phyloP scores from a whole-genome alignment of 2,329 filamentous ascomycete species.

The Verticillium nonalfalfae region DNA sequence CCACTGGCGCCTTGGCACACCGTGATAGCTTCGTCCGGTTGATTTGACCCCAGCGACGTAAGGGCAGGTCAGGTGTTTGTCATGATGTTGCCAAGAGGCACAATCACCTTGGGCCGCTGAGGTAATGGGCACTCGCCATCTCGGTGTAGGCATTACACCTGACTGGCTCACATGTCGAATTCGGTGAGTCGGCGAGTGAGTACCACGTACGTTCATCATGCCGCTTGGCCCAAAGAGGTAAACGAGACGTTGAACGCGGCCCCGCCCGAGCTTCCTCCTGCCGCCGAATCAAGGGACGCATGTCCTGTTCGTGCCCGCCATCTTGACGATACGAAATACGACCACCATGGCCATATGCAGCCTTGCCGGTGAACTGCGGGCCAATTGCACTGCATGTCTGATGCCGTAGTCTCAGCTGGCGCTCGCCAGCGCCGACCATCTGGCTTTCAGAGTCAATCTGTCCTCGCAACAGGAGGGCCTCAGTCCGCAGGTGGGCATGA shows the following conservation, averaged over 20 bases:
- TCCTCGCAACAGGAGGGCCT: not conserved
- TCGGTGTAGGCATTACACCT: too few species aligned
- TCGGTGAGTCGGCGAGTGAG: too few species aligned
- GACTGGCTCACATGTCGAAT: too few species aligned
- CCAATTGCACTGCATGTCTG: not conserved
- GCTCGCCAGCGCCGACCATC: not conserved
- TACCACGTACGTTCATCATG: too few species aligned
- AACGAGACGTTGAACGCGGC: not conserved
- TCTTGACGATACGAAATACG: not conserved
- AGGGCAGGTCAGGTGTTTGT: too few species aligned
- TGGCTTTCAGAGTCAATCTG: not conserved
- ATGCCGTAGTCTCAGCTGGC: not conserved
- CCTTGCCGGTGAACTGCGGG: not conserved
- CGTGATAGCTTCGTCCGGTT: not conserved
- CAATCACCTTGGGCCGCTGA: too few species aligned
- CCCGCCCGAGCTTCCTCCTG: not conserved
- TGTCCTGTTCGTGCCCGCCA: not conserved
- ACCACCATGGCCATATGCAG: not conserved
- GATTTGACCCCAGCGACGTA: too few species aligned
- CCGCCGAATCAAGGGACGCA: not conserved
- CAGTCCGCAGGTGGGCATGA: not conserved
- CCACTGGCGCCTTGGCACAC: not conserved
- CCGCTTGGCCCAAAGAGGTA: not conserved
- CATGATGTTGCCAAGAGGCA: too few species aligned
- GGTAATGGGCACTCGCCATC: too few species aligned